Conservation (phyloP, 2,329 filamentous ascomycete species). For the Nemania serpens region DNA sequence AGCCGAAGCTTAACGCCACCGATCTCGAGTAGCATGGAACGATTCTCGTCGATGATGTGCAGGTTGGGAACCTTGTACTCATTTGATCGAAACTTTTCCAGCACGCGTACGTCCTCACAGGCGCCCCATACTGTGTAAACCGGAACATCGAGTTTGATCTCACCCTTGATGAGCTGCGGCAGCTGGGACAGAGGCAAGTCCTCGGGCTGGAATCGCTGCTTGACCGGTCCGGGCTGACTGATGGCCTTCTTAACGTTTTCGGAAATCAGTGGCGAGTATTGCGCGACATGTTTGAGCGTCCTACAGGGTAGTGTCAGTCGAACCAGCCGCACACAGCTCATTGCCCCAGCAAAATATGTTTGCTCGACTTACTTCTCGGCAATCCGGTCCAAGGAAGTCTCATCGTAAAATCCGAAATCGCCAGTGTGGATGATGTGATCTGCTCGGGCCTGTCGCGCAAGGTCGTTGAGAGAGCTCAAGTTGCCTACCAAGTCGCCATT, state of each 20-base stretch:
- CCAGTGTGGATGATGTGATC: constrained; percentile 99
- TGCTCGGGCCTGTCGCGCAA: constrained; percentile 90
- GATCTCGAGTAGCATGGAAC: constrained; percentile 91
- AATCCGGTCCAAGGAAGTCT: constrained; percentile 92
- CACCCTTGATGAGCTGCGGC: constrained; percentile 83
- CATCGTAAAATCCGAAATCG: constrained; percentile 99
- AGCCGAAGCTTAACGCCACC: constrained; percentile 95
- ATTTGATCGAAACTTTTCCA: constrained; percentile 95
- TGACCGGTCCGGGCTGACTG: constrained; percentile 74
- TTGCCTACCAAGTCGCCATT: constrained; percentile 67
- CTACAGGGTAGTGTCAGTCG: constrained; percentile 49
- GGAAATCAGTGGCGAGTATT: constrained; percentile 93
- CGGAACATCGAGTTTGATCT: constrained; percentile 89
- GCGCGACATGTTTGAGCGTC: constrained; percentile 96
- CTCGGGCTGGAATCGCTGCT: constrained; percentile 78
- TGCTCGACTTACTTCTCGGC: constrained; percentile 81
- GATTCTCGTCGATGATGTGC: constrained; percentile 97
- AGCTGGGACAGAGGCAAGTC: constrained; percentile 93
- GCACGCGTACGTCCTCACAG: constrained; percentile 94
- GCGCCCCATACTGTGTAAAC: constrained; percentile 99
- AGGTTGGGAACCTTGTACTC: constrained; percentile 98
- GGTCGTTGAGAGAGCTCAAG: constrained; percentile 90
- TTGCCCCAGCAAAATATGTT: not conserved
- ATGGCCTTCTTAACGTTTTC: constrained; percentile 75
- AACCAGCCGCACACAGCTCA: not conserved